Conservation (phyloP, 495 filamentous ascomycete genomes). For the Hyaloscypha bicolor region DNA sequence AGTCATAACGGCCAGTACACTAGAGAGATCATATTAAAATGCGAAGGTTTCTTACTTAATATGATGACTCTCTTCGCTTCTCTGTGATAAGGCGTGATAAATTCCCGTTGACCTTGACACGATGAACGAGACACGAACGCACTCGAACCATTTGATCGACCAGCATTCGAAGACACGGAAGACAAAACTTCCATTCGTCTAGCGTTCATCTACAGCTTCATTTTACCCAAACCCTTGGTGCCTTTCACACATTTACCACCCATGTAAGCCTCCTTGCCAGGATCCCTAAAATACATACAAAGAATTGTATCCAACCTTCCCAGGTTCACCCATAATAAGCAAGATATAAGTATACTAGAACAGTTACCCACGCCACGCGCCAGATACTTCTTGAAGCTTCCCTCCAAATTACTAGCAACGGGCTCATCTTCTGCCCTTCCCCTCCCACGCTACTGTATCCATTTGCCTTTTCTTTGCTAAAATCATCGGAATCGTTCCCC, state of each 20-base stretch:
- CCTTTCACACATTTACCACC: background rate
- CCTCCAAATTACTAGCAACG: conserved; percentile 23
- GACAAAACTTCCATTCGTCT: background rate
- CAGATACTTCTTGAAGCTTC: conserved; percentile 34
- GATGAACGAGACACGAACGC: background rate
- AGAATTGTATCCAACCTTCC: background rate
- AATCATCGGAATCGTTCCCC: background rate
- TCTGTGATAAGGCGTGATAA: background rate
- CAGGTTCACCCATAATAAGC: conserved; percentile 39
- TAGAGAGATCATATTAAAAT: background rate
- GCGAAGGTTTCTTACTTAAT: background rate
- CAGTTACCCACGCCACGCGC: conserved; percentile 46
- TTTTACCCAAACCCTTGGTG: background rate
- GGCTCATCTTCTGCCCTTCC: conserved; percentile 10
- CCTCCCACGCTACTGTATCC: background rate
- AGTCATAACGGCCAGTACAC: background rate
- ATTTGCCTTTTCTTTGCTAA: background rate
- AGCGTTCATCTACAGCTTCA: background rate
- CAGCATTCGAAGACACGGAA: background rate
- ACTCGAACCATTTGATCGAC: background rate
- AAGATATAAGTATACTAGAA: conserved; percentile 54
- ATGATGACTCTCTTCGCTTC: background rate
- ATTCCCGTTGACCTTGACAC: background rate
- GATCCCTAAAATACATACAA: background rate
- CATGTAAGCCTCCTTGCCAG: background rate